Evolutionary conservation across 345 rosid species (phyloP), one percentile per base, ranked within the genome.

Genomic region (Sonneratia caseolaris): DNA sequence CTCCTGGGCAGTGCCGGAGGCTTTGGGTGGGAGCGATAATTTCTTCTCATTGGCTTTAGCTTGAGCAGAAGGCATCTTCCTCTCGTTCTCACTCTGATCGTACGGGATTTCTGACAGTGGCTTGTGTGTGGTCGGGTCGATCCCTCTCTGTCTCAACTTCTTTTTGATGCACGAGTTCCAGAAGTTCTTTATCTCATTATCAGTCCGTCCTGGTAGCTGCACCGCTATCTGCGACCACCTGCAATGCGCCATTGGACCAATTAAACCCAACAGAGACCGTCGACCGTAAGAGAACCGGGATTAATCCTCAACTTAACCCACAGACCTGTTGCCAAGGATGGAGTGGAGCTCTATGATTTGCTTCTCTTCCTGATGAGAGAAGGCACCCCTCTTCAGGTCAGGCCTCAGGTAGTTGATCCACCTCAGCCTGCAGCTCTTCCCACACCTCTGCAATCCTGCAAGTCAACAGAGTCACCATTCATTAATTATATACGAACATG

Each of bases 331-430:
- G 66, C 97, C 94, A 47, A 91, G 92, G 9, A 84, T 85, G 19
- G 89, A 80, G 73, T 89, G 97, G 70, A 91, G 91, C 70, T 87
- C 97, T 69, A 91, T 81, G 7, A 91, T 87, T 75, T 84, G 80
- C 68, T 80, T 82, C 85, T 91, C 93, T 81, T 91, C 94, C 66
- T 91, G 90, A 40, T 77, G 83, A 16, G 93, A 88, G 71, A 91
- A 87, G 67, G 97, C 90, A 71, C 97, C 97, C 84, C 97, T 86
- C 74, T 91, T 91, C 81, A 91, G 82, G 84, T 91, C 94, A 69
- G 94, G 97, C 83, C 97, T 88, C 70, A 91, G 78, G 83, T 88
- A 91, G 74, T 91, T 91, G 77, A 91, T 88, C 97, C 97, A 91
- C 70, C 97, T 85, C 47, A 91, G 38, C 74, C 97, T 81, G 78